These are phyloP conservation scores for Friedmanniomyces simplex DNA, from an alignment of 495 filamentous ascomycete species.

Conservation along the genomic window DNA sequence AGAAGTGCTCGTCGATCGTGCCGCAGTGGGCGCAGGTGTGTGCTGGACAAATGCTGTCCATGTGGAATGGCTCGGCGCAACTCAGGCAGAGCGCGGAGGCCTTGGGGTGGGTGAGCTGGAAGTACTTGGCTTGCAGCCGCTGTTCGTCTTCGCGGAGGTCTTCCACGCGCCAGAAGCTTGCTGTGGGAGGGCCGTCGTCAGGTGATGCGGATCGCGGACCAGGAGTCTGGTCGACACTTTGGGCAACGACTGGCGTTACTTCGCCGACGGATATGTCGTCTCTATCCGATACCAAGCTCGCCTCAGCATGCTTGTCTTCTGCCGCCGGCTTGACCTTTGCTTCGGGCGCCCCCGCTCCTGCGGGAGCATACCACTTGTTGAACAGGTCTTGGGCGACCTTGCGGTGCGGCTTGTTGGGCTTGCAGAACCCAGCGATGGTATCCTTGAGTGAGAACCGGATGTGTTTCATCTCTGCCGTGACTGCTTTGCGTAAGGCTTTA, in stretches of 20 bases:
- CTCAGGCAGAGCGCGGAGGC: constrained; percentile 4
- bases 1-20: constrained; percentile 3
- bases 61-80: constrained; percentile 9
- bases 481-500: too few species aligned
- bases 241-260: neutral
- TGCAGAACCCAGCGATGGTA: too few species aligned
- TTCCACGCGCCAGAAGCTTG: neutral
- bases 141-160: constrained; percentile 11
- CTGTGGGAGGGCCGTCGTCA: too few species aligned
- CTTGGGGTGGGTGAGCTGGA: neutral
- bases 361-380: too few species aligned
- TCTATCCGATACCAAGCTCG: too few species aligned
- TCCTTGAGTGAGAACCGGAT: too few species aligned
- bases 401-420: too few species aligned
- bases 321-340: too few species aligned
- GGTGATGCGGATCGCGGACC: neutral
- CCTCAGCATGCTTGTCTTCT: too few species aligned
- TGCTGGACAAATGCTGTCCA: constrained; percentile 1
- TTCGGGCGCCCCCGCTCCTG: too few species aligned
- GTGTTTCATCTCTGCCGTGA: too few species aligned
- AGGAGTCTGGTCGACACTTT: neutral
- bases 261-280: neutral
- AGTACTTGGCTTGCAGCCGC: constrained; percentile 10
- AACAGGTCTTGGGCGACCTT: too few species aligned
- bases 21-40: neutral